Evolutionary conservation across 129 eudicot species (phyloP).

Genomic region (Artemisia annua): DNA sequence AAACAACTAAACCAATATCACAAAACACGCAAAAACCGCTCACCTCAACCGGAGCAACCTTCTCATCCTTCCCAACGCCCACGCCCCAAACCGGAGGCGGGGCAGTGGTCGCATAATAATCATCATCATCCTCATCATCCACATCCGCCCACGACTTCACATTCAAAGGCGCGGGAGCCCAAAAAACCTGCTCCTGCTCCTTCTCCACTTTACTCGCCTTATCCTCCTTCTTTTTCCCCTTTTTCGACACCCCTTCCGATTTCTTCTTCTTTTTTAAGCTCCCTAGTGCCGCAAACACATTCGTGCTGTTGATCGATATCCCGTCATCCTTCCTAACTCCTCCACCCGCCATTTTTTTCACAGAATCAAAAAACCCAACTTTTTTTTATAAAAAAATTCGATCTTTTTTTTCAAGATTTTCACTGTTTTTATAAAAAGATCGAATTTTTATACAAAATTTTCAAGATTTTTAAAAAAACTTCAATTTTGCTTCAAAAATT

Average conservation of each 20-base stretch:
- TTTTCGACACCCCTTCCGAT: slow-evolving; percentile 58
- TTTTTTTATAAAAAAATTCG: no score
- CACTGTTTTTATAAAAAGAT: no score
- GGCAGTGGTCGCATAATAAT: slow-evolving; percentile 74
- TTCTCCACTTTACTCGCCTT: slow-evolving; percentile 43
- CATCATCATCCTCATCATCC: slow-evolving; percentile 95
- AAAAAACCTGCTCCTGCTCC: slow-evolving; percentile 62
- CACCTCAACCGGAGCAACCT: slow-evolving; percentile 45
- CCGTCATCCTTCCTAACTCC: slow-evolving; percentile 70
- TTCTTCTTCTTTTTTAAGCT: slow-evolving; percentile 80
- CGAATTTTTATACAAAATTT: no score
- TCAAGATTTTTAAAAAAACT: no score
- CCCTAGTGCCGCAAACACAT: slow-evolving; percentile 85
- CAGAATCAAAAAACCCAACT: no score
- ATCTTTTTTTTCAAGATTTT: no score
- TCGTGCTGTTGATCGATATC: slow-evolving; percentile 61
- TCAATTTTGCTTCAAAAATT: no score
- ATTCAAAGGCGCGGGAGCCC: slow-evolving; percentile 76
- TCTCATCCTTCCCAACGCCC: slow-evolving; percentile 40
- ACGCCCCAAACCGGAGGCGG: slow-evolving; percentile 67
- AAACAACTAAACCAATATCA: background rate
- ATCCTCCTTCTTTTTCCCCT: slow-evolving; percentile 44
- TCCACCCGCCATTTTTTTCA: slow-evolving; percentile 77
- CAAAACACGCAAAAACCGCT: slow-evolving; percentile 10
- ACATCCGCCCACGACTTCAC: slow-evolving; percentile 93